Percentiles rank a stretch among this genome's conserved stretches.
Evolutionary conservation across 768 basidiomycete species (phyloP).

Genomic region (Kwoniella sp.): DNA sequence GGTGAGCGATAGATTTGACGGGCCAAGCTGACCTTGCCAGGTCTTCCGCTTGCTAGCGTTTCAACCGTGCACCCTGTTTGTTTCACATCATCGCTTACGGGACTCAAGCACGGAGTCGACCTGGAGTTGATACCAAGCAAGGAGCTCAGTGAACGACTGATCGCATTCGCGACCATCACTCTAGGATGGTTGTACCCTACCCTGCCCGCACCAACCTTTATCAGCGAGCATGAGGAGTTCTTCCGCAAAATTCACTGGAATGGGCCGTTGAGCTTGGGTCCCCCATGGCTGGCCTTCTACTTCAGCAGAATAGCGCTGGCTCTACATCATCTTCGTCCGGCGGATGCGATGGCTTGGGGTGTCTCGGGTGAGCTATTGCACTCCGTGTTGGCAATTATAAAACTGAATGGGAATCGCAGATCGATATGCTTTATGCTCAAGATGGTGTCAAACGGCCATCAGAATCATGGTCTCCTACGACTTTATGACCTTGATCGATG

Average conservation of each 20-base stretch:
- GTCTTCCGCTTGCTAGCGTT: neutral
- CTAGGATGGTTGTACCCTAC: neutral
- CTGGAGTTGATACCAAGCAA: neutral
- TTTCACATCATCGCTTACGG: neutral
- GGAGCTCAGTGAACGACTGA: neutral
- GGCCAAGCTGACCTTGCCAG: neutral
- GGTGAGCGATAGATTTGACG: too few species aligned
- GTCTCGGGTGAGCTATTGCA: neutral
- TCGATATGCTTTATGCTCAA: neutral
- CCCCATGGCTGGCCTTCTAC: neutral
- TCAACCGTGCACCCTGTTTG: neutral
- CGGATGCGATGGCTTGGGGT: neutral
- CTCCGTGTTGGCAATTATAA: too few species aligned
- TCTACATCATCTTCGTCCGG: neutral
- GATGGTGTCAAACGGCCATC: neutral
- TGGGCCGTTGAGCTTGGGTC: neutral
- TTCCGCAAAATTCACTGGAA: neutral
- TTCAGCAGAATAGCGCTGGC: neutral
- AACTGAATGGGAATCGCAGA: neutral
- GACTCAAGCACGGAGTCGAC: conserved; percentile 1
- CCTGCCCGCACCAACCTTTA: neutral
- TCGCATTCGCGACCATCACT: neutral
- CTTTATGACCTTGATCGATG: neutral
- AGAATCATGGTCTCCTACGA: neutral
- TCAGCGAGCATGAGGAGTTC: conserved; percentile 2